Percentiles rank a stretch among this genome's conserved stretches.
Evolutionary conservation across 1,284 basidiomycete species (phyloP).

Genomic region (Fomitopsis schrenkii): DNA sequence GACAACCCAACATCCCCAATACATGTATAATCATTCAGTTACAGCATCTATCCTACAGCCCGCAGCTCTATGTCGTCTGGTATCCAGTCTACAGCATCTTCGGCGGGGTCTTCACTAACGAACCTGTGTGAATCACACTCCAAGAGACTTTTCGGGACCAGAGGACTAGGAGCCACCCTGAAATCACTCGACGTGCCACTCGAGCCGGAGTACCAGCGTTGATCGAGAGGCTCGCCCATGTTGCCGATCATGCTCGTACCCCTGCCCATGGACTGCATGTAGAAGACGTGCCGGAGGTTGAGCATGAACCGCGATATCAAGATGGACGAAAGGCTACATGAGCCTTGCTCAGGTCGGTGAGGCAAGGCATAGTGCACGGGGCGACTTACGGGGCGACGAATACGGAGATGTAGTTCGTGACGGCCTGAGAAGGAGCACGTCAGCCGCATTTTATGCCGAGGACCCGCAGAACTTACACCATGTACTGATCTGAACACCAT

Average conservation of each 20-base stretch:
- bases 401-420: not conserved
- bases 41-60: not conserved
- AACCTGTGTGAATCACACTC: not conserved
- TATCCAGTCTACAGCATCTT: not conserved
- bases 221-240: not conserved
- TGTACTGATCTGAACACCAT: conserved; percentile 1
- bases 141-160: too few species aligned
- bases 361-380: not conserved
- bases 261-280: not conserved
- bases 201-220: not conserved
- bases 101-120: not conserved
- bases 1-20: too few species aligned
- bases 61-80: not conserved
- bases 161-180: not conserved
- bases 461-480: not conserved
- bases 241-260: conserved; percentile 3
- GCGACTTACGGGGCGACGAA: conserved; percentile 5
- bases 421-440: not conserved
- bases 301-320: conserved; percentile 21
- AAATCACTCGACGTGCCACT: not conserved
- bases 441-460: not conserved
- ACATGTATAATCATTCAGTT: not conserved
- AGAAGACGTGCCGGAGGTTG: conserved; percentile 14
- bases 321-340: conserved; percentile 8
- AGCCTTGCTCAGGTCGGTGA: not conserved